These are phyloP conservation scores for Sequoia sempervirens DNA, from an alignment of 75 land plant genomes.

Conservation along the genomic window DNA sequence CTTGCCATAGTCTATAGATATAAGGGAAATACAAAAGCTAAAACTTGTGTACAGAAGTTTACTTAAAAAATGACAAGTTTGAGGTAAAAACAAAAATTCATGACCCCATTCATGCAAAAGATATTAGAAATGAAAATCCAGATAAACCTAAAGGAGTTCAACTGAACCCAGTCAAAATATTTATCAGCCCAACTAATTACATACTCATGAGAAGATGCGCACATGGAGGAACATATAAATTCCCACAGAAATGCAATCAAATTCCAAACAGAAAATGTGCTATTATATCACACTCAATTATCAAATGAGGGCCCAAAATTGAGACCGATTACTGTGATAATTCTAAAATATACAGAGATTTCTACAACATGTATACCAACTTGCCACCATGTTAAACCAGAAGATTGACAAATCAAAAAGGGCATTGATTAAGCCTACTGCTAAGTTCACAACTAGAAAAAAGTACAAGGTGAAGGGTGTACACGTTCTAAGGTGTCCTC, in stretches of 20 bases:
- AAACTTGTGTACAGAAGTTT: not conserved
- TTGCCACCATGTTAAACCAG: not conserved
- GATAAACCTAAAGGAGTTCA: not conserved
- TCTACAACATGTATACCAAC: not conserved
- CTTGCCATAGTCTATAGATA: not conserved
- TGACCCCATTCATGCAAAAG: not conserved
- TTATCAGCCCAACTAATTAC: not conserved
- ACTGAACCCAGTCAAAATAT: not conserved
- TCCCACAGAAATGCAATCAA: not conserved
- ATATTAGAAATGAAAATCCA: not conserved
- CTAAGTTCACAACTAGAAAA: not conserved
- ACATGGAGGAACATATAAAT: not conserved
- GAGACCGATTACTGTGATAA: not conserved
- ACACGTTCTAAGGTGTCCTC: not conserved
- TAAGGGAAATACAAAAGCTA: not conserved
- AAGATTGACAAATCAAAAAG: not conserved
- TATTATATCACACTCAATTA: not conserved
- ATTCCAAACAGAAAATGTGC: not conserved
- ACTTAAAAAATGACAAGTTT: not conserved
- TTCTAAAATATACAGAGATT: too few relatives aligned
- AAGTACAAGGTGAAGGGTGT: too few relatives aligned
- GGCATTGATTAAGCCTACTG: not conserved
- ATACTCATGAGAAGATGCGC: not conserved
- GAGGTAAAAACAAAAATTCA: not conserved
- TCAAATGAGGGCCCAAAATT: not conserved